Evolutionary conservation across 2,329 filamentous ascomycete genomes (phyloP).

Genomic region (Alternaria incomplexa): DNA sequence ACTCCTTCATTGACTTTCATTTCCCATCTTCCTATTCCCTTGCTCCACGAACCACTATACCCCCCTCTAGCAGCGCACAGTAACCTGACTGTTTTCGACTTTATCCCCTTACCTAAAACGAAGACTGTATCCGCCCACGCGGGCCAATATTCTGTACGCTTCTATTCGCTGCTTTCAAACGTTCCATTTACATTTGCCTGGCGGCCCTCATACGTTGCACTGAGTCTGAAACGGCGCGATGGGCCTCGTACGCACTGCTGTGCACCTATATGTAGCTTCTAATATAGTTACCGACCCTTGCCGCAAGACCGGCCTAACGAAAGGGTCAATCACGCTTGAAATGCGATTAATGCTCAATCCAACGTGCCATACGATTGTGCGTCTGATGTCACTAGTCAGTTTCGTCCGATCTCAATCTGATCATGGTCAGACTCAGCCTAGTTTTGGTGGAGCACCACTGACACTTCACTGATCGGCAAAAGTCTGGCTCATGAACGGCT

Average conservation of each 20-base stretch:
- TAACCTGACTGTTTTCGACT: constrained; percentile 15
- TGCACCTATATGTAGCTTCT: constrained; percentile 23
- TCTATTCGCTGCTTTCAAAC: constrained; percentile 13
- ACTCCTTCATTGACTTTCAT: constrained; percentile 3
- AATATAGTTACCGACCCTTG: constrained; percentile 22
- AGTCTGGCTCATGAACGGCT: constrained; percentile 21
- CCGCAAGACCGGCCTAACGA: constrained; percentile 13
- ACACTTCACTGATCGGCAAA: constrained; percentile 5
- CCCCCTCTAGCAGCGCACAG: constrained; percentile 28
- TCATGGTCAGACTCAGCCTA: background rate
- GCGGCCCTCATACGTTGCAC: constrained; percentile 10
- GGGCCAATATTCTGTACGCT: constrained; percentile 43
- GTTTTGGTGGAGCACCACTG: constrained; percentile 6
- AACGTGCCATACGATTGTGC: constrained; percentile 5
- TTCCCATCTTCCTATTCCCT: constrained; percentile 10
- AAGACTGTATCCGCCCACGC: constrained; percentile 52
- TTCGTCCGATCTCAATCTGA: background rate
- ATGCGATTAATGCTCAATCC: constrained; percentile 16
- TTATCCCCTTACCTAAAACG: constrained; percentile 35
- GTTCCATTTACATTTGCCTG: constrained; percentile 7
- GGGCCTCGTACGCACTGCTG: constrained; percentile 20
- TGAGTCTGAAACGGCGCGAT: constrained; percentile 21
- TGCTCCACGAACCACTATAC: constrained; percentile 41
- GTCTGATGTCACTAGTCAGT: constrained; percentile 3
- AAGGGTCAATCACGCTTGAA: constrained; percentile 13